Evolutionary conservation across 768 basidiomycete genomes (phyloP).

Genomic region (Suillus ampliporus): DNA sequence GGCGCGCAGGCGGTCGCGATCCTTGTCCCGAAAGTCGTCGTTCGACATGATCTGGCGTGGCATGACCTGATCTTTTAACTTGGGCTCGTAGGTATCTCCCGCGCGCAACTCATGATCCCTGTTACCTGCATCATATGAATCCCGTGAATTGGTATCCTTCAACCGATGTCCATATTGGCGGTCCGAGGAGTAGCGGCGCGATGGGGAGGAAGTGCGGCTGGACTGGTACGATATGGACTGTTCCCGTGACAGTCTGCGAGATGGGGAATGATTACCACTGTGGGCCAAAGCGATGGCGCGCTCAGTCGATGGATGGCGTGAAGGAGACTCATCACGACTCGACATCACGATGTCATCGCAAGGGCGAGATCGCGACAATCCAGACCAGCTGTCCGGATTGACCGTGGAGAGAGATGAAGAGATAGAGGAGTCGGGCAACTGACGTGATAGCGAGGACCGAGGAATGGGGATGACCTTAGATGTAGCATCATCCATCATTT

Average conservation of each 20-base stretch:
- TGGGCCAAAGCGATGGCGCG: constrained; percentile 34
- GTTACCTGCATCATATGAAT: constrained; percentile 23
- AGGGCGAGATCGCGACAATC: constrained; percentile 28
- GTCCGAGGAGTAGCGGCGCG: constrained; percentile 30
- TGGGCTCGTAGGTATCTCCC: constrained; percentile 23
- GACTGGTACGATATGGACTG: constrained; percentile 33
- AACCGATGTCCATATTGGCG: constrained; percentile 29
- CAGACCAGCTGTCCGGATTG: constrained; percentile 3
- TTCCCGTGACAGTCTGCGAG: constrained; percentile 16
- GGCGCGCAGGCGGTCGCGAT: constrained; percentile 33
- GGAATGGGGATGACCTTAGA: constrained; percentile 27
- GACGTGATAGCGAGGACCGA: constrained; percentile 27
- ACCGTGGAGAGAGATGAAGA: neutral
- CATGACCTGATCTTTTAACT: constrained; percentile 33
- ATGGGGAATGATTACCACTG: constrained; percentile 29
- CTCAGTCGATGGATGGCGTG: constrained; percentile 30
- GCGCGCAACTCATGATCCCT: constrained; percentile 31
- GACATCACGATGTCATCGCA: constrained; percentile 16
- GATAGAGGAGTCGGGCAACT: neutral
- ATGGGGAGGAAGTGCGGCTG: constrained; percentile 35
- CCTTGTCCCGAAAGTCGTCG: constrained; percentile 33
- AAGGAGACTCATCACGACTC: constrained; percentile 28
- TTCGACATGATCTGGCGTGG: constrained; percentile 24
- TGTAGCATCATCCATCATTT: constrained; percentile 4
- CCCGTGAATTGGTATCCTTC: constrained; percentile 27